Evolutionary conservation across 352 stramenopile species (phyloP), one percentile per base, ranked within the genome.

Genomic region (Lagenidium giganteum): DNA sequence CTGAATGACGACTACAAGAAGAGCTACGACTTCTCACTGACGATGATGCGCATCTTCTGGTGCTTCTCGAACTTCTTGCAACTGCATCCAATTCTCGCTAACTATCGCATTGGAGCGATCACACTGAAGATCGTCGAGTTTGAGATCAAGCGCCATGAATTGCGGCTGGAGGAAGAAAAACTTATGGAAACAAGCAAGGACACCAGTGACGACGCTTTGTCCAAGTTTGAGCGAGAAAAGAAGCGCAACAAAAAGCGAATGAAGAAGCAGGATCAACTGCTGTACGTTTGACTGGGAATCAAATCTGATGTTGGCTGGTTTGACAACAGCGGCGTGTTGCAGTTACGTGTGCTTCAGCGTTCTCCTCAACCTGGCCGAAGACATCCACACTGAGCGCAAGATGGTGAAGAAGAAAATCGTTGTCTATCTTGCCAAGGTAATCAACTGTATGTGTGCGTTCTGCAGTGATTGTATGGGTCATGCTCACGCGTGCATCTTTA

Each of bases 1-100:
- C 67, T 98, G 23, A 93, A 93, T 38, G 95, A 98, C 59, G 93
- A 98, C 44, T 97, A 95, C 72, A 95, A 95, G 61, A 96, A 96
- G 58, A 95, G 70, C 41, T 92, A 90, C 44, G 93, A 97, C 60
- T 89, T 98, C 37, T 85, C 83, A 23, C 89, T 97, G 52, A 95
- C 89, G 8, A 95, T 98, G 61, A 87, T 97, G 70, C 83, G 95
- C 50, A 87, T 97, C 41, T 98, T 98, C 52, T 95, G 93, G 62
- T 93, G 87, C 43, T 96, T 98, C 49, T 97, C 87, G 42, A 97
- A 96, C 66, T 96, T 97, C 49, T 55, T 95, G 37, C 88, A 98
- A 62, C 89, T 98, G 44, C 95, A 98, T 49, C 63, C 75, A 20
- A 83, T 96, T 39, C 67, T 98, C 24, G 74, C 70, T 39, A 98